A percentile compares a stretch with the other conserved stretches of the same genome.
phyloP scores from a whole-genome alignment of 495 filamentous ascomycete species.

The Neurospora sp. region DNA sequence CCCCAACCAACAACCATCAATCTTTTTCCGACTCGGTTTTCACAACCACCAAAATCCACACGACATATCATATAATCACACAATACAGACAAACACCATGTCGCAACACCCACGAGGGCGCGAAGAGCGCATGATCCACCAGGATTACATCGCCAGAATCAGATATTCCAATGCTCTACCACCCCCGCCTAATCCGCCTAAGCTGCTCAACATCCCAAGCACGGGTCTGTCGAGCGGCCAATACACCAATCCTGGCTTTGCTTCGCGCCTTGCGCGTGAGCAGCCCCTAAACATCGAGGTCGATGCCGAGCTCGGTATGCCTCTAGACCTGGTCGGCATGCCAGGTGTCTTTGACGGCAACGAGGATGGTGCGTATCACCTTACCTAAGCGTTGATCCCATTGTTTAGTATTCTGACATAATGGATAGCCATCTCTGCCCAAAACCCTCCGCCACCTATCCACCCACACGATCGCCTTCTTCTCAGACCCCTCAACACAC shows the following conservation, averaged over 20 bases:
- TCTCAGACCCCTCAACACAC: conserved; percentile 64
- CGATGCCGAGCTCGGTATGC: conserved; percentile 96
- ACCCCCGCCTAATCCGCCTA: conserved; percentile 85
- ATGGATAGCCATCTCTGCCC: conserved; percentile 64
- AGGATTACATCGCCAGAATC: conserved; percentile 93
- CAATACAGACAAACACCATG: background rate
- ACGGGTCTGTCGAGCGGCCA: conserved; percentile 70
- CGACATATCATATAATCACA: conserved; percentile 26
- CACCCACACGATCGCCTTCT: conserved; percentile 78
- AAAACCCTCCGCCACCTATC: conserved; percentile 53
- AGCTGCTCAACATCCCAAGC: conserved; percentile 92
- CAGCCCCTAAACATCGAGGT: conserved; percentile 94
- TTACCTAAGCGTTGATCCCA: conserved; percentile 3
- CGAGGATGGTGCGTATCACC: conserved; percentile 67
- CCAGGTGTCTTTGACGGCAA: conserved; percentile 91
- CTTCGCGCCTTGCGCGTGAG: conserved; percentile 74
- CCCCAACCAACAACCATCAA: background rate
- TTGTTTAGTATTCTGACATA: conserved; percentile 12
- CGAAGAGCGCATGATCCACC: conserved; percentile 61
- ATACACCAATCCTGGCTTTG: conserved; percentile 81
- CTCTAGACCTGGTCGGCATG: conserved; percentile 87
- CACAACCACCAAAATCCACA: conserved; percentile 8
- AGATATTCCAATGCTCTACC: conserved; percentile 92
- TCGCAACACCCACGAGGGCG: conserved; percentile 1
- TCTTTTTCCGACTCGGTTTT: background rate